Evolutionary conservation across 768 basidiomycete species (phyloP).

Genomic region (Psilocybe azurescens): DNA sequence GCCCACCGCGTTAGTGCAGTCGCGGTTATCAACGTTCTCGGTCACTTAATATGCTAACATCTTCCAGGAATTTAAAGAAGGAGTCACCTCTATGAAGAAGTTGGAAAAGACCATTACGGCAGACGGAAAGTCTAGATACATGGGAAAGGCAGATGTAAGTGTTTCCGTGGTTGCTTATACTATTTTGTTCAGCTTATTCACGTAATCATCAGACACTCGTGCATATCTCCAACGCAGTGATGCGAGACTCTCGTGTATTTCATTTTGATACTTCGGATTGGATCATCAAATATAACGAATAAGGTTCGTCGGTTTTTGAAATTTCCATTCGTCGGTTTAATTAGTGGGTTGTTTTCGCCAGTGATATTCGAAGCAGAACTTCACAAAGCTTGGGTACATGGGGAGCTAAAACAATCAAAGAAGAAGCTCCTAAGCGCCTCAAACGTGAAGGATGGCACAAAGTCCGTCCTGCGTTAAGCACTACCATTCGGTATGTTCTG

Average conservation of each 20-base stretch:
- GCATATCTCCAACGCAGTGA: constrained; percentile 40
- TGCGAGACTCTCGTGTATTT: constrained; percentile 45
- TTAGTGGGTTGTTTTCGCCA: constrained; percentile 10
- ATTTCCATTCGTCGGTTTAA: not conserved
- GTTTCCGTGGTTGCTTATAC: not conserved
- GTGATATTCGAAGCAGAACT: constrained; percentile 35
- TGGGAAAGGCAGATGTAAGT: constrained; percentile 20
- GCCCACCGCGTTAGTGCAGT: constrained; percentile 33
- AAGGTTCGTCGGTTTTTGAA: constrained; percentile 31
- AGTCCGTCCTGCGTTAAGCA: constrained; percentile 40
- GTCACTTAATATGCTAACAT: not conserved
- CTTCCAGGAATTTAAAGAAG: constrained; percentile 34
- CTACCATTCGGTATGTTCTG: constrained; percentile 40
- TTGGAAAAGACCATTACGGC: constrained; percentile 8
- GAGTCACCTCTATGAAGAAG: constrained; percentile 31
- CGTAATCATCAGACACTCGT: constrained; percentile 30
- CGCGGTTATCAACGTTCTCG: not conserved
- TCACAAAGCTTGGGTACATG: constrained; percentile 37
- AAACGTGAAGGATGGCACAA: constrained; percentile 31
- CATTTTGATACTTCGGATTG: constrained; percentile 38
- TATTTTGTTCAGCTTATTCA: not conserved
- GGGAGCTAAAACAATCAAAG: constrained; percentile 36
- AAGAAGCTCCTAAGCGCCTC: constrained; percentile 36
- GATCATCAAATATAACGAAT: constrained; percentile 38
- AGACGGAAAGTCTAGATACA: constrained; percentile 12